Evolutionary conservation across 192 early-diverging fungal genomes (phyloP), one percentile per base, ranked within the genome.

Genomic region (Linnemannia schmuckeri): DNA sequence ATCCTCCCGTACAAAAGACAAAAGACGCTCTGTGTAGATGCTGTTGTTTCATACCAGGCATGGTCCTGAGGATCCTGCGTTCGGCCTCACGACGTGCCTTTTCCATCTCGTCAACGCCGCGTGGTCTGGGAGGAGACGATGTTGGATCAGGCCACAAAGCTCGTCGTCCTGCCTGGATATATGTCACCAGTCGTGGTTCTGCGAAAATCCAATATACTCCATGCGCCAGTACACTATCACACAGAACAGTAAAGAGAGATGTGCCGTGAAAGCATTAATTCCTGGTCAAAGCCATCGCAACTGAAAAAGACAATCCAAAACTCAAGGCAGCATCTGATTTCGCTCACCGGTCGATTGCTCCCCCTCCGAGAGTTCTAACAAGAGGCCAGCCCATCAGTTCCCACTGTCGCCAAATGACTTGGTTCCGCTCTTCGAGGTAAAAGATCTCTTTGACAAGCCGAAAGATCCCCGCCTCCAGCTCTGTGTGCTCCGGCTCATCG

Each of bases 341-440:
- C 41, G 44, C 76, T 88, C 88, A 92, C 91, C 90, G 88, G 68
- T 92, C 91, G 61, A 90, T 83, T 8, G 89, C 80, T 8, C 90
- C 88, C 0, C 88, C 91, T 54, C 89, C 90, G 47, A 92, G 72
- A 2, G 89, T 85, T 40, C 91, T 71, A 38, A 90, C 72, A 6
- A 92, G 54, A 3, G 91, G 91, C 88, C 90, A 89, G 12, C 90
- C 89, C 69, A 90, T 82, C 78, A 90, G 88, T 61, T 90, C 82
- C 91, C 91, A 92, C 7, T 78, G 88, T 73, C 90, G 87, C 49
- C 87, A 79, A 18, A 90, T 69, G 22, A 91, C 86, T 12, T 81
- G 87, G 30, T 84, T 85, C 20, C 89, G 82, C 61, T 91, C 89
- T 30, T 91, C 88, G 15, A 83, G 70, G 52, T 85, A 90, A 15